phyloP scores from a whole-genome alignment of 2,329 filamentous ascomycete genomes.

The Celoporthe dispersa region DNA sequence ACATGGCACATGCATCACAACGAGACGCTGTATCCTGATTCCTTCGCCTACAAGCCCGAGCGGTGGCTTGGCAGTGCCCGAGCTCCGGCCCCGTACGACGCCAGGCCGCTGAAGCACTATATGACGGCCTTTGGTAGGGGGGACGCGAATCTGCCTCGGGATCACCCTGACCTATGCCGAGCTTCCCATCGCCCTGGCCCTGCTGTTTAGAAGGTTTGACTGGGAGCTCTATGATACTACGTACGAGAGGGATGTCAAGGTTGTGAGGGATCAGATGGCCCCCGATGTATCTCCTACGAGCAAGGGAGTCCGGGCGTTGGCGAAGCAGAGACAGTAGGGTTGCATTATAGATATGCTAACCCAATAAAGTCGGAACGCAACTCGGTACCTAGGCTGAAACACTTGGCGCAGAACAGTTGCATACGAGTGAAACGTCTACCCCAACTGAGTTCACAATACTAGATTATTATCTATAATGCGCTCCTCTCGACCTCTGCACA shows the following conservation, averaged over 20 bases:
- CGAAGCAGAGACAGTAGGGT: too few species aligned
- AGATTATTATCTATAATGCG: too few species aligned
- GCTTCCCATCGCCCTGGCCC: neutral
- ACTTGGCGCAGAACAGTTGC: too few species aligned
- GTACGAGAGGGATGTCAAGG: neutral
- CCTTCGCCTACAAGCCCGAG: conserved; percentile 3
- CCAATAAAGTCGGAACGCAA: too few species aligned
- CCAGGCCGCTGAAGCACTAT: neutral
- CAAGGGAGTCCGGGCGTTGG: neutral
- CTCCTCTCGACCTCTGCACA: too few species aligned
- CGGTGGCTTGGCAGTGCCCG: neutral
- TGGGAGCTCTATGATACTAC: neutral
- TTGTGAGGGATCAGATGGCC: neutral
- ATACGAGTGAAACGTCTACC: too few species aligned
- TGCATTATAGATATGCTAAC: too few species aligned
- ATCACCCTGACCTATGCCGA: neutral
- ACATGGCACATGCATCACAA: too few species aligned
- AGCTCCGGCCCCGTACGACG: neutral
- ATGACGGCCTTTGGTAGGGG: neutral
- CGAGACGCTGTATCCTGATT: too few species aligned
- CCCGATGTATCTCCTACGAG: neutral
- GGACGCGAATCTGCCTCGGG: neutral
- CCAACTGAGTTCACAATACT: too few species aligned
- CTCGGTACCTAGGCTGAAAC: too few species aligned
- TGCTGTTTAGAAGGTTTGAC: neutral